These are phyloP conservation scores for Wickerhamiella kurtzmanii DNA, from an alignment of 805 yeast species.

Conservation along the genomic window DNA sequence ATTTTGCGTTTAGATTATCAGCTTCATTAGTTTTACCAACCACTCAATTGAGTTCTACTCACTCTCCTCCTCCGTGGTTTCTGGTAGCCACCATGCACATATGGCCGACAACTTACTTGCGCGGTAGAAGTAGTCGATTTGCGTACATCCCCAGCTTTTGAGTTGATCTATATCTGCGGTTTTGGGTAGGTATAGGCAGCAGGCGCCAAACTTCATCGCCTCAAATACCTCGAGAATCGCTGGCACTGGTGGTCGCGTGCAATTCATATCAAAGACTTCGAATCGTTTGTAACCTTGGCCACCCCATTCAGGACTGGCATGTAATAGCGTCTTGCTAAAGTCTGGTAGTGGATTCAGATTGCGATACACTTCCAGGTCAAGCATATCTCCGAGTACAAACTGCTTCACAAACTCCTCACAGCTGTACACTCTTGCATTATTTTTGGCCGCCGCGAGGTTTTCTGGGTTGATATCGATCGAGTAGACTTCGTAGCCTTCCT, in stretches of 20 bases:
- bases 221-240: slow-evolving; percentile 8
- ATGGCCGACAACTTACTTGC: slow-evolving; percentile 11
- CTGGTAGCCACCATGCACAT: slow-evolving; percentile 9
- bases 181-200: slow-evolving; percentile 16
- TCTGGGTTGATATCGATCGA: slow-evolving; percentile 20
- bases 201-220: slow-evolving; percentile 4
- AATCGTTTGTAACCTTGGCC: slow-evolving; percentile 15
- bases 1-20: too few species aligned
- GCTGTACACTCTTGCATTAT: slow-evolving; percentile 53
- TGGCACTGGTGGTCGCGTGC: slow-evolving; percentile 12
- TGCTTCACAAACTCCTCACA: slow-evolving; percentile 17
- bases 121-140: slow-evolving; percentile 12
- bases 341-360: neutral
- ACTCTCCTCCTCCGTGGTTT: too few species aligned
- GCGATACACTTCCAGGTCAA: slow-evolving; percentile 17
- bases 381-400: slow-evolving; percentile 38
- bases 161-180: slow-evolving; percentile 13
- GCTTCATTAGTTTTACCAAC: neutral
- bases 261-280: slow-evolving; percentile 15
- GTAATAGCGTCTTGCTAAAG: neutral
- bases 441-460: slow-evolving; percentile 22
- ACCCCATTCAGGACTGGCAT: slow-evolving; percentile 22
- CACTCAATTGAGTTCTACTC: too few species aligned
- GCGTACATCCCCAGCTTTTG: slow-evolving; percentile 10
- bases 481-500: slow-evolving; percentile 24